A percentile compares a stretch with the other conserved stretches of the same genome.
phyloP scores from a whole-genome alignment of 2,329 filamentous ascomycete genomes.

The Onygena corvina region DNA sequence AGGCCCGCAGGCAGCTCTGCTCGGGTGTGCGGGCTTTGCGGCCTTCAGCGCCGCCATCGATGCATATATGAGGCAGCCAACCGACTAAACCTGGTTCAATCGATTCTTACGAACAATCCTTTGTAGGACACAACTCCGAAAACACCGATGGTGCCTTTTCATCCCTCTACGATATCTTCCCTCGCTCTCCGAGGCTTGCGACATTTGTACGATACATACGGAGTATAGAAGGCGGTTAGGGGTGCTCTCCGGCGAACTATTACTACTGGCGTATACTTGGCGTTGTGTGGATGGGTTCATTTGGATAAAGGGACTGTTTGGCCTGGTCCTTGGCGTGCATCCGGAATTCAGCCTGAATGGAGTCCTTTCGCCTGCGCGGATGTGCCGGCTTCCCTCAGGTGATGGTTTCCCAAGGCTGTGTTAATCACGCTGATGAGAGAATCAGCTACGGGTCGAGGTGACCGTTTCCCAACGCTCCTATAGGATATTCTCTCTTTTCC shows the following conservation, averaged over 20 bases:
- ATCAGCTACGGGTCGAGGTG: too few relatives aligned
- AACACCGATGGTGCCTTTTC: not conserved
- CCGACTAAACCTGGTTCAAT: conserved; percentile 25
- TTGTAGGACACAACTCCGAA: too few relatives aligned
- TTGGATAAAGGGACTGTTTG: not conserved
- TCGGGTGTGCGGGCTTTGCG: conserved; percentile 87
- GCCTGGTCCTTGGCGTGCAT: not conserved
- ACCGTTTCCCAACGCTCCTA: too few relatives aligned
- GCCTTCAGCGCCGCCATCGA: conserved; percentile 89
- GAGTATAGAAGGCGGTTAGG: not conserved
- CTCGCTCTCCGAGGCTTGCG: not conserved
- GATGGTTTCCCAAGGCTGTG: not conserved
- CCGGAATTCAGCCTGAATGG: not conserved
- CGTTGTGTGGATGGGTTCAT: conserved; percentile 1
- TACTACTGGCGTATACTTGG: conserved; percentile 4
- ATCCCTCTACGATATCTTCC: not conserved
- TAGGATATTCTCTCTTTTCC: too few relatives aligned
- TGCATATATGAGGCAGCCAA: conserved; percentile 70
- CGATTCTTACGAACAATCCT: not conserved
- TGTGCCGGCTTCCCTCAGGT: not conserved
- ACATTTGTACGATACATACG: conserved; percentile 2
- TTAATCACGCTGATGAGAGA: too few relatives aligned
- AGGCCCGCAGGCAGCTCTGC: conserved; percentile 74
- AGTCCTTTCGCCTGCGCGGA: not conserved
- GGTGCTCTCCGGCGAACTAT: conserved; percentile 1